phyloP scores from a whole-genome alignment of 352 stramenopile species.

The Globisporangium acanthophoron region DNA sequence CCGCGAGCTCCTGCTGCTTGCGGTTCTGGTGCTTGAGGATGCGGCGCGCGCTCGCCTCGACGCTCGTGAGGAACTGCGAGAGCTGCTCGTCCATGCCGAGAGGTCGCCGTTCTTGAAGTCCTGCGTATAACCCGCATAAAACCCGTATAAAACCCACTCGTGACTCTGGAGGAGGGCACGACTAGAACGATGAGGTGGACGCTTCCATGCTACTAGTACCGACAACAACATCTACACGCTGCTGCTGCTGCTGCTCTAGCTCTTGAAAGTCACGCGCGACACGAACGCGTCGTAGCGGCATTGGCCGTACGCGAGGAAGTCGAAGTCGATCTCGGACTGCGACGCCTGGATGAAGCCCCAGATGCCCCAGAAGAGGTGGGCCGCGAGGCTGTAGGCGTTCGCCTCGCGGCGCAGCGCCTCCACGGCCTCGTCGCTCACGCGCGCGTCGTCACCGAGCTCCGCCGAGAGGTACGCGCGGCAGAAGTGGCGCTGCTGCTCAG shows the following conservation, averaged over 20 bases:
- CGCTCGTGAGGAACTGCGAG: constrained; percentile 74
- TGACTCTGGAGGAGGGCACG: too few relatives aligned
- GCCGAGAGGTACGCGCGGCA: constrained; percentile 62
- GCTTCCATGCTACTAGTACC: constrained; percentile 1
- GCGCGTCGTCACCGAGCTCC: constrained; percentile 25
- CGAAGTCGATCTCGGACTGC: constrained; percentile 91
- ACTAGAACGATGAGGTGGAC: too few relatives aligned
- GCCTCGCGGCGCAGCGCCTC: constrained; percentile 58
- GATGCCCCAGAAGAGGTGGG: constrained; percentile 88
- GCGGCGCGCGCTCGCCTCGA: constrained; percentile 64
- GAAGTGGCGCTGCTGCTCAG: constrained; percentile 59
- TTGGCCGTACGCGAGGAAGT: constrained; percentile 85
- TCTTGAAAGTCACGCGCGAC: constrained; percentile 42
- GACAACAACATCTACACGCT: background rate
- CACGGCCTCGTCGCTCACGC: constrained; percentile 48
- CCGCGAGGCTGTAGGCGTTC: constrained; percentile 81
- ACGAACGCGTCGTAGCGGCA: constrained; percentile 73
- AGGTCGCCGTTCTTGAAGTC: too few relatives aligned
- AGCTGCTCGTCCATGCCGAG: constrained; percentile 37
- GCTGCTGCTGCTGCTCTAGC: constrained; percentile 14
- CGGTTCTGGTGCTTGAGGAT: constrained; percentile 83
- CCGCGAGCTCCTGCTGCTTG: constrained; percentile 57
- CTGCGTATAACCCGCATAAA: too few relatives aligned
- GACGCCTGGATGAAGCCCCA: constrained; percentile 89
- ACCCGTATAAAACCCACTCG: too few relatives aligned